Conservation (phyloP, 139 green algal genomes). For the Picochlorum sp. region DNA sequence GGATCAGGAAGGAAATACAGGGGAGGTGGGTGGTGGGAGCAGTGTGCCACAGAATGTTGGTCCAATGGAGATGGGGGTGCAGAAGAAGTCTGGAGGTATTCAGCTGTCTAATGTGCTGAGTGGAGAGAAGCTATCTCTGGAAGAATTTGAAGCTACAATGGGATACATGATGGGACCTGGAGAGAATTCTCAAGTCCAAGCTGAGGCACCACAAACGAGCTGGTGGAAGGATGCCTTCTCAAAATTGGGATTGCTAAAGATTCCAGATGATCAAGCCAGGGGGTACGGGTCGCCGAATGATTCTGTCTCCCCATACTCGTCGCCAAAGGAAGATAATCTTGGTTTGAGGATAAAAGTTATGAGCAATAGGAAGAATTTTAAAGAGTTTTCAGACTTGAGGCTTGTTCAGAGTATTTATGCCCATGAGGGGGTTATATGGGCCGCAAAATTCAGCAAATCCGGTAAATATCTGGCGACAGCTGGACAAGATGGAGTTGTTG, state of each 20-base stretch:
- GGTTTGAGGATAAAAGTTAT: conserved; percentile 39
- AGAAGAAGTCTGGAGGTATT: neutral
- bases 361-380: conserved; percentile 43
- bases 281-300: neutral
- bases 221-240: neutral
- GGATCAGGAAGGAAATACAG: neutral
- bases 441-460: conserved; percentile 53
- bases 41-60: neutral
- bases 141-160: conserved; percentile 32
- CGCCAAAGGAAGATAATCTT: neutral
- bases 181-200: neutral
- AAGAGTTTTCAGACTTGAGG: conserved; percentile 50
- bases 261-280: neutral
- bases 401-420: conserved; percentile 44
- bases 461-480: conserved; percentile 68
- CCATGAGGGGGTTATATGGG: conserved; percentile 62
- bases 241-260: neutral
- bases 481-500: conserved; percentile 71
- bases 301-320: neutral
- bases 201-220: neutral
- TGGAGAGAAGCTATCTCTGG: conserved; percentile 13
- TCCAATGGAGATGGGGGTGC: conserved; percentile 7
- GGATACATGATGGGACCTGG: conserved; percentile 1
- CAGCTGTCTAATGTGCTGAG: conserved; percentile 12
- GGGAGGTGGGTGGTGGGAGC: too few species aligned